Evolutionary conservation across 108 stramenopile genomes (phyloP).

Genomic region (Hondaea fermentalgiana): DNA sequence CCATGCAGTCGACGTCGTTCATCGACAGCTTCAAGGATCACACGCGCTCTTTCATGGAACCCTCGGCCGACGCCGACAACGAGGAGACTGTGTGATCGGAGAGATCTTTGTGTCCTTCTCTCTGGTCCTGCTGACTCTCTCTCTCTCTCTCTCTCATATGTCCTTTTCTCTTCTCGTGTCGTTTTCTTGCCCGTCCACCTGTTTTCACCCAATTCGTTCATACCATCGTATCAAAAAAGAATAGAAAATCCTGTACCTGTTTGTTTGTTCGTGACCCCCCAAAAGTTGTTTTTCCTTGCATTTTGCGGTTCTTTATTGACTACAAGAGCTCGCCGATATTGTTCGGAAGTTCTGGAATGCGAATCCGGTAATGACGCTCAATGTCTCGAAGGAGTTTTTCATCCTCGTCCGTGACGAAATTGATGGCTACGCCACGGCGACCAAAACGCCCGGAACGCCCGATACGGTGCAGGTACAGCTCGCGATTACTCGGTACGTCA

Average conservation of each 20-base stretch:
- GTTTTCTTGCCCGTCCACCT: too few relatives aligned
- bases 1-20: neutral
- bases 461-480: constrained; percentile 95
- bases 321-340: constrained; percentile 77
- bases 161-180: too few relatives aligned
- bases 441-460: constrained; percentile 95
- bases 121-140: too few relatives aligned
- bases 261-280: too few relatives aligned
- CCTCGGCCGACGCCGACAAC: neutral
- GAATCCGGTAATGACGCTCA: constrained; percentile 89
- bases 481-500: constrained; percentile 87
- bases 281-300: too few relatives aligned
- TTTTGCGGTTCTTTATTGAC: neutral
- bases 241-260: too few relatives aligned
- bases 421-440: constrained; percentile 96
- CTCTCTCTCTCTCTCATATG: too few relatives aligned
- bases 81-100: neutral
- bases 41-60: neutral
- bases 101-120: too few relatives aligned
- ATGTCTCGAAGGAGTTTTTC: constrained; percentile 78
- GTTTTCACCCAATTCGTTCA: too few relatives aligned
- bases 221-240: too few relatives aligned
- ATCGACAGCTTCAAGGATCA: neutral
- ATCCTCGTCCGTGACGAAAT: constrained; percentile 92
- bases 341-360: constrained; percentile 94